These are phyloP conservation scores for Chlorencoelia australis DNA, from an alignment of 2,329 filamentous ascomycete genomes.

Conservation along the genomic window DNA sequence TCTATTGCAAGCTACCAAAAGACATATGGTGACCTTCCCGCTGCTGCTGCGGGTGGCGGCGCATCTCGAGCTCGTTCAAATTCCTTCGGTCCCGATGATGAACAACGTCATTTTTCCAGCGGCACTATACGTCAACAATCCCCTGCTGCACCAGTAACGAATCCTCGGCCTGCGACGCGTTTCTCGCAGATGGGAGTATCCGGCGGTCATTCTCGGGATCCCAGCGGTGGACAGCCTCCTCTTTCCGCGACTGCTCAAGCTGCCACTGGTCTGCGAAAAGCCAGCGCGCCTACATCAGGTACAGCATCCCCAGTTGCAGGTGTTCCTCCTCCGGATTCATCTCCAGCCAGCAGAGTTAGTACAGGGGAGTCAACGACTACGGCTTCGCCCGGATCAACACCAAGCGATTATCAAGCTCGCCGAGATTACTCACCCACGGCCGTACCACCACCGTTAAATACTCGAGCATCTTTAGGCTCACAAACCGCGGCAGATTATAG, in stretches of 20 bases:
- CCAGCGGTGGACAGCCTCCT: constrained; percentile 16
- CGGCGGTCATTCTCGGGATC: constrained; percentile 10
- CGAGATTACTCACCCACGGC: constrained; percentile 44
- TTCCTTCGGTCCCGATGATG: constrained; percentile 46
- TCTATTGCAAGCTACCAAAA: constrained; percentile 15
- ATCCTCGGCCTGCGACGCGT: constrained; percentile 17
- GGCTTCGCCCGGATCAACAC: too few relatives aligned
- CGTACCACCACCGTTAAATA: constrained; percentile 38
- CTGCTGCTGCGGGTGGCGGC: constrained; percentile 11
- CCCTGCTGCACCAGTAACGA: constrained; percentile 5
- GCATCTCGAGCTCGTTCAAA: constrained; percentile 26
- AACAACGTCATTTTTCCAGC: constrained; percentile 39
- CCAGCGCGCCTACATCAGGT: constrained; percentile 9
- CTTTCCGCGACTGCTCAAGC: constrained; percentile 19
- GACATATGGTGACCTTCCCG: constrained; percentile 25
- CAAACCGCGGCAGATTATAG: constrained; percentile 21
- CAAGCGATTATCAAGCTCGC: constrained; percentile 29
- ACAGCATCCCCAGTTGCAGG: too few relatives aligned
- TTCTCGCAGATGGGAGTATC: constrained; percentile 23
- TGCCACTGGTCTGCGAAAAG: constrained; percentile 15
- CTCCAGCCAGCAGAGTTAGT: too few relatives aligned
- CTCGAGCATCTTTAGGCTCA: constrained; percentile 31
- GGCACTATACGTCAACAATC: constrained; percentile 14
- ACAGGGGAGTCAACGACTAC: too few relatives aligned
- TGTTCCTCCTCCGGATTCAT: too few relatives aligned